phyloP scores from a whole-genome alignment of 2,329 filamentous ascomycete genomes.

The Cladosporium sp. region DNA sequence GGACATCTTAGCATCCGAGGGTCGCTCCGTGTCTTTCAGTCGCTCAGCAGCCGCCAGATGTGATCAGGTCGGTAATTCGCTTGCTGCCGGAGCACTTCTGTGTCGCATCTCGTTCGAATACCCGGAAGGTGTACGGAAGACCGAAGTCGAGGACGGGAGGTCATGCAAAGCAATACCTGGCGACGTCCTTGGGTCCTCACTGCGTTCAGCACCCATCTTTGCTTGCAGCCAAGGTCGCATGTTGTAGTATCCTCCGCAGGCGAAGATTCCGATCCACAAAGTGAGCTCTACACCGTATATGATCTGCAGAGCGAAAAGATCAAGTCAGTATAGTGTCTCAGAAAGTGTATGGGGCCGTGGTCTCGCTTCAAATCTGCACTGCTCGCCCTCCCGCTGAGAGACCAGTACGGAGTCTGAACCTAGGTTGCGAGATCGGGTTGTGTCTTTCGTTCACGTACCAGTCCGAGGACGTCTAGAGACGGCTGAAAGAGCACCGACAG shows the following conservation, averaged over 20 bases:
- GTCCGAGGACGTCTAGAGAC: slow-evolving; percentile 60
- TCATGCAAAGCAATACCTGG: slow-evolving; percentile 48
- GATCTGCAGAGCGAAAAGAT: slow-evolving; percentile 34
- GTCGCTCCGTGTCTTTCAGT: background rate
- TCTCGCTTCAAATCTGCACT: too few species aligned
- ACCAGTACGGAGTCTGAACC: too few species aligned
- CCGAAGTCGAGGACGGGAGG: slow-evolving; percentile 62
- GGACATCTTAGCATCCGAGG: background rate
- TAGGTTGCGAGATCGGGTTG: too few species aligned
- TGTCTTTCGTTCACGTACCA: slow-evolving; percentile 35
- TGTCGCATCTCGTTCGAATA: slow-evolving; percentile 36
- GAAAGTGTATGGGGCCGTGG: too few species aligned
- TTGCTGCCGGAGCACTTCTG: slow-evolving; percentile 20
- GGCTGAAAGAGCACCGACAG: slow-evolving; percentile 65
- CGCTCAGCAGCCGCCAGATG: background rate
- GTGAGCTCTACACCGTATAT: slow-evolving; percentile 68
- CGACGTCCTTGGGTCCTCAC: slow-evolving; percentile 19
- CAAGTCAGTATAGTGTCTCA: too few species aligned
- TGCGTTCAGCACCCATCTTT: slow-evolving; percentile 32
- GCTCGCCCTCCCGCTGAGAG: too few species aligned
- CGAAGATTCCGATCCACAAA: slow-evolving; percentile 69
- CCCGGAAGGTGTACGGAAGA: slow-evolving; percentile 60
- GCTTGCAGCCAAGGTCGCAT: slow-evolving; percentile 58
- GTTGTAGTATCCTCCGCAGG: slow-evolving; percentile 66
- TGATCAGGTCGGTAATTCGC: background rate